Evolutionary conservation across 2,329 filamentous ascomycete species (phyloP).

Genomic region (Hypoxylon sp.): DNA sequence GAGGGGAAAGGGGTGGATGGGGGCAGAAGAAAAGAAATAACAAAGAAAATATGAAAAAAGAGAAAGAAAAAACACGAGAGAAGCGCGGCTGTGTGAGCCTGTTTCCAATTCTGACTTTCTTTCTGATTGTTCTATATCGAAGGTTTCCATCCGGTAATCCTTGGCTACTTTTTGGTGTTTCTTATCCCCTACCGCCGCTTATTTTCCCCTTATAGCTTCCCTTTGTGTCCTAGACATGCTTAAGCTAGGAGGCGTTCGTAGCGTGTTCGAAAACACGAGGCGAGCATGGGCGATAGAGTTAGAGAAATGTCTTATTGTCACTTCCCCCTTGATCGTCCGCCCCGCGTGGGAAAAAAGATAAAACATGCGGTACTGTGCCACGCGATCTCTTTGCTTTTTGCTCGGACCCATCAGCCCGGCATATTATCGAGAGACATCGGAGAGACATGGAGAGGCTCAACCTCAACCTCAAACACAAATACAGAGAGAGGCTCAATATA

Average conservation of each 20-base stretch:
- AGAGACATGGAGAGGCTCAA: not conserved
- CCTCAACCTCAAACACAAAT: no score
- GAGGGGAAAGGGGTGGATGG: not conserved
- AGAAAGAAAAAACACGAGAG: slow-evolving; percentile 11
- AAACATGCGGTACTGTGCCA: not conserved
- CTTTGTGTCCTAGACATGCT: slow-evolving; percentile 18
- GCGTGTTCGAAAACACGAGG: slow-evolving; percentile 13
- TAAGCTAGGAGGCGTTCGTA: slow-evolving; percentile 10
- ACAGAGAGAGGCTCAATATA: not conserved
- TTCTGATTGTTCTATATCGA: not conserved
- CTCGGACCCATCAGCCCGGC: not conserved
- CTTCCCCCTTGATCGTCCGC: slow-evolving; percentile 2
- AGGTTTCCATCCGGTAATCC: not conserved
- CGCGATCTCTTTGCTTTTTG: not conserved
- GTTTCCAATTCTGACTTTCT: slow-evolving; percentile 36
- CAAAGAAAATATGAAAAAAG: slow-evolving; percentile 4
- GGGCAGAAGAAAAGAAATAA: not conserved
- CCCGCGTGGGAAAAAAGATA: slow-evolving; percentile 11
- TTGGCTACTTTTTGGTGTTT: not conserved
- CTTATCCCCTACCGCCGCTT: not conserved
- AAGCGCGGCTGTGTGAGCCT: slow-evolving; percentile 30
- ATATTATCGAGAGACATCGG: no score
- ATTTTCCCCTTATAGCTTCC: slow-evolving; percentile 5
- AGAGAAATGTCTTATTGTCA: slow-evolving; percentile 15
- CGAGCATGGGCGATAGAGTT: not conserved